Conservation (phyloP, 768 basidiomycete species). For the Rhizopogon salebrosus region DNA sequence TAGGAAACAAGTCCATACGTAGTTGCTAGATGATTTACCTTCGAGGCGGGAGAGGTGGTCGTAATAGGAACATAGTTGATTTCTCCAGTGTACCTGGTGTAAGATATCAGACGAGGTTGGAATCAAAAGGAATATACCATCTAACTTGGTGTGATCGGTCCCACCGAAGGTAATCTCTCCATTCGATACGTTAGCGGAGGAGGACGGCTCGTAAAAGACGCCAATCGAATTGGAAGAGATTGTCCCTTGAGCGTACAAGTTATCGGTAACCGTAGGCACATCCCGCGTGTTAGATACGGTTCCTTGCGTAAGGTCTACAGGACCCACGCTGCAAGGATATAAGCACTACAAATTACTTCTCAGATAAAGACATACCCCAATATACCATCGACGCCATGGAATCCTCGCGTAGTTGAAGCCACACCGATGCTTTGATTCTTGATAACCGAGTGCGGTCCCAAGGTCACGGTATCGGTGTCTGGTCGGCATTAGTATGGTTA, state of each 20-base stretch:
- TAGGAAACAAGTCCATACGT: not conserved
- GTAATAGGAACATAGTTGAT: slow-evolving; percentile 35
- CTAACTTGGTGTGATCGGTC: slow-evolving; percentile 37
- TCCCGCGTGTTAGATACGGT: slow-evolving; percentile 31
- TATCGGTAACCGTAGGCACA: slow-evolving; percentile 52
- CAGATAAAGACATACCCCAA: slow-evolving; percentile 29
- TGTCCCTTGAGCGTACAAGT: slow-evolving; percentile 41
- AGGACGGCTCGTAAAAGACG: slow-evolving; percentile 44
- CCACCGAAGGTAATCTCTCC: slow-evolving; percentile 51
- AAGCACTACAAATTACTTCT: not conserved
- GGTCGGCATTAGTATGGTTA: not conserved
- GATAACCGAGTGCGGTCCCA: slow-evolving; percentile 33
- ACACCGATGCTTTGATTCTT: slow-evolving; percentile 41
- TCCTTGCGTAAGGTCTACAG: slow-evolving; percentile 38
- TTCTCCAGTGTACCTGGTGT: slow-evolving; percentile 20
- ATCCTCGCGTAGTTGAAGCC: slow-evolving; percentile 33
- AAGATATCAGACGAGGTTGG: not conserved
- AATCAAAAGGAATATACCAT: not conserved
- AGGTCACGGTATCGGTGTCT: slow-evolving; percentile 42
- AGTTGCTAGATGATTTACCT: not conserved
- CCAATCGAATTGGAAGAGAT: slow-evolving; percentile 43
- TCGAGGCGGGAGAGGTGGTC: slow-evolving; percentile 33
- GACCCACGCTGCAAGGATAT: slow-evolving; percentile 34
- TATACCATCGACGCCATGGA: slow-evolving; percentile 44
- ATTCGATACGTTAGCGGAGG: slow-evolving; percentile 28